Evolutionary conservation across 2,329 filamentous ascomycete genomes (phyloP), one percentile per base, ranked within the genome.

Genomic region (Alternaria arbusti): DNA sequence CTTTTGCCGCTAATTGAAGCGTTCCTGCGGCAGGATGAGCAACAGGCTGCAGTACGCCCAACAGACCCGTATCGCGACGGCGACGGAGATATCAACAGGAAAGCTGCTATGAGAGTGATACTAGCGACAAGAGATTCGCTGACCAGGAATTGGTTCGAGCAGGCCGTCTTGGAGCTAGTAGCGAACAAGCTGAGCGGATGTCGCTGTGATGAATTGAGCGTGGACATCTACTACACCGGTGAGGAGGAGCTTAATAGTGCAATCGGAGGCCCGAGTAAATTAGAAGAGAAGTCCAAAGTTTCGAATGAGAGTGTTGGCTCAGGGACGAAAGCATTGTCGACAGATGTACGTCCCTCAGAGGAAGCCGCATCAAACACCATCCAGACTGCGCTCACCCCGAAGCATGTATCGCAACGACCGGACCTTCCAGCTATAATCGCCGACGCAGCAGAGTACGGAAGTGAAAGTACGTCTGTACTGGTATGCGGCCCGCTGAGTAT

Each of bases 1-100:
- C 82, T 82, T 1, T 70, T 89, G 0, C 80, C 82, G 0, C 75
- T 88, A 6, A 75, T 87, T 9, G 83, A 85, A 40, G 68, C 54
- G 66, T 5, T 73, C 73, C 23, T 50, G 20, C 50, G 30, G 8
- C 45, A n/a, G 6, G 9, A 6, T 28, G 55, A 43, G 12, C 43
- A 45, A 0, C 43, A 22, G 20, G 20, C 20, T 22, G 20, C 20
- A 22, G 43, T 45, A 5, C 6, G 43, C 20, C 17, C 43, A 45
- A 8, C 43, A 45, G 2, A 45, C 12, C 11, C 17, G 17, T 17
- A 45, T 3, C 17, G n/a, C 17, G 20, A 45, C 11, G 20, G 17
- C 17, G 20, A 45, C 20, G 43, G 4, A 22, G 20, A 45, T 22
- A 0, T 45, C 17, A 22, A 5, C 43, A 45, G 17, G 13, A 23